Conservation (phyloP, 352 stramenopile genomes). For the Phytopythium oedochilum region DNA sequence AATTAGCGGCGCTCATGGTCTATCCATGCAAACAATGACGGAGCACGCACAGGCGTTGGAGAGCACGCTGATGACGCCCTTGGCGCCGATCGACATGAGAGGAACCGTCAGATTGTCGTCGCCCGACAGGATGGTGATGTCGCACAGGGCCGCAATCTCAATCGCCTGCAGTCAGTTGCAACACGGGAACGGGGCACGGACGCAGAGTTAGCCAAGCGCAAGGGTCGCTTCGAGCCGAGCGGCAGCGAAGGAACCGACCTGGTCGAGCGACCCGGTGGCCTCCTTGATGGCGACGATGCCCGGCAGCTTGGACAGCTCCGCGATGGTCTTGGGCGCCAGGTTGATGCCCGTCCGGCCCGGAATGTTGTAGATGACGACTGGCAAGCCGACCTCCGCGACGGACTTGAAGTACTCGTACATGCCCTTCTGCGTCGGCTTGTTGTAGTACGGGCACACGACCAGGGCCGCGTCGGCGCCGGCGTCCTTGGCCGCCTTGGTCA, state of each 20-base stretch:
- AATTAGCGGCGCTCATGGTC: neutral
- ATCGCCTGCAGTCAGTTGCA: slow-evolving; percentile 33
- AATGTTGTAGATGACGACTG: slow-evolving; percentile 97
- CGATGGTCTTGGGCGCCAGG: slow-evolving; percentile 93
- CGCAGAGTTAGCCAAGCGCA: too few relatives aligned
- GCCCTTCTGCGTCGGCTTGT: slow-evolving; percentile 97
- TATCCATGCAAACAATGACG: neutral
- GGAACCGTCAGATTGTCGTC: slow-evolving; percentile 90
- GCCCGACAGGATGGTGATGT: slow-evolving; percentile 90
- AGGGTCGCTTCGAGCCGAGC: too few relatives aligned
- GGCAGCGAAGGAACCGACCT: slow-evolving; percentile 13
- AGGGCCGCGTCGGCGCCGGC: slow-evolving; percentile 92
- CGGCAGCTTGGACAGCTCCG: slow-evolving; percentile 90
- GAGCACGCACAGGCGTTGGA: slow-evolving; percentile 78
- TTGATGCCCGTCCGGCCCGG: slow-evolving; percentile 95
- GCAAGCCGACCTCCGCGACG: slow-evolving; percentile 83
- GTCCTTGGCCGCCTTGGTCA: slow-evolving; percentile 88
- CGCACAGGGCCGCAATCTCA: slow-evolving; percentile 85
- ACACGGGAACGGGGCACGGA: neutral
- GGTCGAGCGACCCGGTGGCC: slow-evolving; percentile 92
- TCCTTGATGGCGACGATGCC: slow-evolving; percentile 98
- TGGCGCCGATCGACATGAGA: slow-evolving; percentile 87
- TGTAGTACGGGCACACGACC: slow-evolving; percentile 98
- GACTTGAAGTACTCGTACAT: slow-evolving; percentile 95
- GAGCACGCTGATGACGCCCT: slow-evolving; percentile 89